Evolutionary conservation across 495 filamentous ascomycete species (phyloP).

Genomic region (Aspergillus leporis): DNA sequence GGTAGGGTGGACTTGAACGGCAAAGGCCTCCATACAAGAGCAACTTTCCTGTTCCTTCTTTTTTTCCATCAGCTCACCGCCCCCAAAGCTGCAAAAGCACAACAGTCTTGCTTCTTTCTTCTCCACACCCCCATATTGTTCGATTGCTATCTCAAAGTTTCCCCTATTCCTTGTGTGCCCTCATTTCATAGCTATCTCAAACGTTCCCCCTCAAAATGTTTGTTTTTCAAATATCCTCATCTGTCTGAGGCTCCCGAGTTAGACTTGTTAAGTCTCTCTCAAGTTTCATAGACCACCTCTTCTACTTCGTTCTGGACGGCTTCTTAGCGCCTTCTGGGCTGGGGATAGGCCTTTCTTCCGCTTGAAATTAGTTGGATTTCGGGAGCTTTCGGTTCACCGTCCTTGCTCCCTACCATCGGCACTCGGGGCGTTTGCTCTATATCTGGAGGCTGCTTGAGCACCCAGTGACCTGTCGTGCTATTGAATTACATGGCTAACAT

Average conservation of each 20-base stretch:
- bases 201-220: slow-evolving; percentile 6
- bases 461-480: not conserved
- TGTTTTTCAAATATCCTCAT: not conserved
- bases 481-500: slow-evolving; percentile 3
- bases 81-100: slow-evolving; percentile 20
- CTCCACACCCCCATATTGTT: not conserved
- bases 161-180: slow-evolving; percentile 2
- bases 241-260: slow-evolving; percentile 10
- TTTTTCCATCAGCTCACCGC: slow-evolving; percentile 23
- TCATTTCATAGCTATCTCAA: slow-evolving; percentile 5
- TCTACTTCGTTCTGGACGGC: not conserved
- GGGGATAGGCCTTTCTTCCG: not conserved
- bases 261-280: slow-evolving; percentile 19
- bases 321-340: slow-evolving; percentile 4
- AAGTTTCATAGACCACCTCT: slow-evolving; percentile 9
- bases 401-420: not conserved
- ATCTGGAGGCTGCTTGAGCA: not conserved
- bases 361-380: not conserved
- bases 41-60: slow-evolving; percentile 14
- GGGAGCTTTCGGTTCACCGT: not conserved
- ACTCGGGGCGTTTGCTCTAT: not conserved
- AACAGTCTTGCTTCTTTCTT: slow-evolving; percentile 13
- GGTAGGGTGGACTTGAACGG: slow-evolving; percentile 5
- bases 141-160: slow-evolving; percentile 1
- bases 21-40: slow-evolving; percentile 10